A percentile compares a stretch with the other conserved stretches of the same genome.
Evolutionary conservation across 2,329 filamentous ascomycete species (phyloP).

Genomic region (Sporothrix globosa): DNA sequence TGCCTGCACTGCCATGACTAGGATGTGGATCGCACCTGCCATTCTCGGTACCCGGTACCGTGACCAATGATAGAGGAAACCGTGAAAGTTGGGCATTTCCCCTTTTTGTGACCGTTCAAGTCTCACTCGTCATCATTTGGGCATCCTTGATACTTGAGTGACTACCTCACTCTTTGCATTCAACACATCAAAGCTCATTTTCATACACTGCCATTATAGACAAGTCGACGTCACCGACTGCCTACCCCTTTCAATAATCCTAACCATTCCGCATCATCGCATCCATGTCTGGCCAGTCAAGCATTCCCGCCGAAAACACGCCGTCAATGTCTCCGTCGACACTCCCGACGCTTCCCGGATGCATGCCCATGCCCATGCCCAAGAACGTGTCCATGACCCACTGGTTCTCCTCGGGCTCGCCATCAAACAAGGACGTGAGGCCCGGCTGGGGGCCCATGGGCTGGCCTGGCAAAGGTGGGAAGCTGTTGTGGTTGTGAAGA

Average conservation of each 20-base stretch:
- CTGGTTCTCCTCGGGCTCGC: constrained; percentile 27
- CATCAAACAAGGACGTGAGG: constrained; percentile 22
- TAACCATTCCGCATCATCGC: constrained; percentile 16
- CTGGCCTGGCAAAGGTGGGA: background rate
- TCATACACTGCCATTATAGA: background rate
- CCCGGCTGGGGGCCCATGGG: background rate
- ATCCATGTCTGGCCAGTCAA: constrained; percentile 24
- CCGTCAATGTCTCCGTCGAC: constrained; percentile 12
- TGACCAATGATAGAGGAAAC: too few species aligned
- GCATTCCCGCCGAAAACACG: background rate
- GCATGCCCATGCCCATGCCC: constrained; percentile 15
- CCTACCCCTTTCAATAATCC: background rate
- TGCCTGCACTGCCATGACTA: too few species aligned
- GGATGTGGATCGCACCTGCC: too few species aligned
- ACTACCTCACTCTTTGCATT: background rate
- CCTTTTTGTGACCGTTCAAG: background rate
- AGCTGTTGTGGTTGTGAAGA: background rate
- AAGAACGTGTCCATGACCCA: constrained; percentile 27
- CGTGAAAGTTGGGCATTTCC: background rate
- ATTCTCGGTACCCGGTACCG: too few species aligned
- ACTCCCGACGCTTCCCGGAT: background rate
- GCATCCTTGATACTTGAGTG: too few species aligned
- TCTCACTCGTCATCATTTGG: too few species aligned
- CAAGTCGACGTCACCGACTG: background rate
- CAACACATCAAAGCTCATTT: background rate